Evolutionary conservation across 2,329 filamentous ascomycete species (phyloP).

Genomic region (Fusarium sp.): DNA sequence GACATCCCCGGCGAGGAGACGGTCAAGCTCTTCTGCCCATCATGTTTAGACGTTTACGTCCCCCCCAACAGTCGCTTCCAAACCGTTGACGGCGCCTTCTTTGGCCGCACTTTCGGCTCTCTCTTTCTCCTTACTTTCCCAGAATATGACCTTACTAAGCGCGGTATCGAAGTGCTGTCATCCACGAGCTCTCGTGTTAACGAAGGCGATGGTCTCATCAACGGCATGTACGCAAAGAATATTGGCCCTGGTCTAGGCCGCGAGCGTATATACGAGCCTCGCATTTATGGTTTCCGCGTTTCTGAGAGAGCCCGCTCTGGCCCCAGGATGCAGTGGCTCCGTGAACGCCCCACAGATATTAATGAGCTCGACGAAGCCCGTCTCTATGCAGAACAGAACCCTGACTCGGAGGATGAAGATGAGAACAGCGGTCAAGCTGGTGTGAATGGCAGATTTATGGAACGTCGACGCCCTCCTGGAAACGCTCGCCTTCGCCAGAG

Average conservation of each 20-base stretch:
- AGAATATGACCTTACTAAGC: constrained; percentile 86
- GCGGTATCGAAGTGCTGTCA: constrained; percentile 68
- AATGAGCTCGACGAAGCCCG: constrained; percentile 85
- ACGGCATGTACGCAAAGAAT: constrained; percentile 87
- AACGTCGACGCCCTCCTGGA: constrained; percentile 56
- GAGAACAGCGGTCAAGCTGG: constrained; percentile 56
- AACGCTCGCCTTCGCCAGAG: constrained; percentile 54
- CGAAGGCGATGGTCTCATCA: constrained; percentile 68
- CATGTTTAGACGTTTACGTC: constrained; percentile 95
- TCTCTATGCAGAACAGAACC: constrained; percentile 61
- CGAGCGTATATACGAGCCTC: constrained; percentile 89
- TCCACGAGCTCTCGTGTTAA: constrained; percentile 46
- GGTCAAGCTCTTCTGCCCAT: constrained; percentile 97
- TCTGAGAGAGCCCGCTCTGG: constrained; percentile 89
- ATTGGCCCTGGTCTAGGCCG: constrained; percentile 86
- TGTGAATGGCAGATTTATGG: constrained; percentile 52
- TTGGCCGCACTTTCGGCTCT: constrained; percentile 95
- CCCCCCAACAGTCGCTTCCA: constrained; percentile 98
- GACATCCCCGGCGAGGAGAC: constrained; percentile 97
- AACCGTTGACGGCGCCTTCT: constrained; percentile 97
- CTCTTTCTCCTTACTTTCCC: constrained; percentile 99
- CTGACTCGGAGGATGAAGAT: constrained; percentile 68
- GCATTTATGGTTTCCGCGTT: constrained; percentile 96
- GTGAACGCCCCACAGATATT: constrained; percentile 82
- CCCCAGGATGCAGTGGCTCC: constrained; percentile 96